Base-by-base conservation (phyloP, 495 filamentous ascomycete species). In the Niebla homalea region DNA sequence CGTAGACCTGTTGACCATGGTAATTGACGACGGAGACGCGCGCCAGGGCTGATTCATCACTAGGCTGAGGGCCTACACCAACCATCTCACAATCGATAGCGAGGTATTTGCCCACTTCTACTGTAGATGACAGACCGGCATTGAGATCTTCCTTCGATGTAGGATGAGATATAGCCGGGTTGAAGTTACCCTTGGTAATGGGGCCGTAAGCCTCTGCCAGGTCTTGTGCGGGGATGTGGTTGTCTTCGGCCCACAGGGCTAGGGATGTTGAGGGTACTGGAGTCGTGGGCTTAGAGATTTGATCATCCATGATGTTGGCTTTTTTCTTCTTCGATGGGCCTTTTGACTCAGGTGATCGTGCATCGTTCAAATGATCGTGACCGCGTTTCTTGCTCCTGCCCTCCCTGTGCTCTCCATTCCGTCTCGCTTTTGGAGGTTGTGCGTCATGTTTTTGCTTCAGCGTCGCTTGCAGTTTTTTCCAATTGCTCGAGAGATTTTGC, bases 41-140 rank as follows among this genome's bases (percentile, higher is more conserved):
- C 3, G 93, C 92, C 26, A 97, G 75, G 3, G 76, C 77, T 11
- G 80, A 83, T 59, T 85, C 77, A 41, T 69, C 63, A 37, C 83
- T 79, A 3, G 73, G 74, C 32, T 75, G 71, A 1, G 83, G 78
- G 2, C 87, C 87, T 11, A 88, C 78, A 36, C 92, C 92, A 16
- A 98, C 90, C 92, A 98, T 98, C 68, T 98, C 92, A 66, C 92
- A 97, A 69, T 98, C 93, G 40, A 98, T 76, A 32, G 87, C 84
- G 40, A 98, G 64, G 60, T 92, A 97, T 73, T 87, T 92, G 46
- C 89, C 89, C 41, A 84, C 60, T 41, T 83, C 77, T 15, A 60
- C 64, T 26, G 54, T 68, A 20, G 60, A 14, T 36, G 73, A 75
- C 16, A 70, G 66, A 14, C 74, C 75, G 59, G 76, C 73, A 52